Conservation (phyloP, 2,329 filamentous ascomycete genomes). For the Raffaelea arxii region DNA sequence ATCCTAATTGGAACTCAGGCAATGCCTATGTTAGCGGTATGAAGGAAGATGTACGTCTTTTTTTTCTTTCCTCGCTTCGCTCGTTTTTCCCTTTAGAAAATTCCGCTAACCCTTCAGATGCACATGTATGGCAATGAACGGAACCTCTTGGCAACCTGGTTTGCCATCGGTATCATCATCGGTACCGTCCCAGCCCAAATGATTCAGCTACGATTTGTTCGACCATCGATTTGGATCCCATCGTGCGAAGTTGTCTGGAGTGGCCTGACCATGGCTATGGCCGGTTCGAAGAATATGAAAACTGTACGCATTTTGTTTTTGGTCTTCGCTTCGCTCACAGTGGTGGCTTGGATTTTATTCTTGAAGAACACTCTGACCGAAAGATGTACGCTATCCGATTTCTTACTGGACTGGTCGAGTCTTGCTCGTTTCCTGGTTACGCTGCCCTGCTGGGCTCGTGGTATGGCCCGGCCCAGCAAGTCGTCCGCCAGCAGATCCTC, state of each 20-base stretch:
- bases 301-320: neutral
- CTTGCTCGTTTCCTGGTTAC: slow-evolving; percentile 1
- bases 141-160: neutral
- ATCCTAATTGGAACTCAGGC: no score
- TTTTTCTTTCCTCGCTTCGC: neutral
- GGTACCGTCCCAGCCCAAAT: slow-evolving; percentile 2
- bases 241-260: slow-evolving; percentile 10
- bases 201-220: slow-evolving; percentile 11
- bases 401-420: slow-evolving; percentile 1
- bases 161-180: slow-evolving; percentile 31
- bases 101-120: slow-evolving; percentile 3
- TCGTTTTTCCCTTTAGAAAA: no score
- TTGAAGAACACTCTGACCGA: neutral
- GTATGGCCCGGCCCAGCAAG: neutral
- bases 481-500: neutral
- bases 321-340: neutral
- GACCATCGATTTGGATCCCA: slow-evolving; percentile 21
- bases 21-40: slow-evolving; percentile 3
- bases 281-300: neutral
- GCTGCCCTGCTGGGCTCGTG: slow-evolving; percentile 10
- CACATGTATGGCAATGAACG: neutral
- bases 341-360: neutral
- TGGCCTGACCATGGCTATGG: slow-evolving; percentile 8
- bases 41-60: neutral
- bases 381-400: slow-evolving; percentile 8